Evolutionary conservation across 805 yeast species (phyloP), one percentile per base, ranked within the genome.

Genomic region (Pichia nakasei): DNA sequence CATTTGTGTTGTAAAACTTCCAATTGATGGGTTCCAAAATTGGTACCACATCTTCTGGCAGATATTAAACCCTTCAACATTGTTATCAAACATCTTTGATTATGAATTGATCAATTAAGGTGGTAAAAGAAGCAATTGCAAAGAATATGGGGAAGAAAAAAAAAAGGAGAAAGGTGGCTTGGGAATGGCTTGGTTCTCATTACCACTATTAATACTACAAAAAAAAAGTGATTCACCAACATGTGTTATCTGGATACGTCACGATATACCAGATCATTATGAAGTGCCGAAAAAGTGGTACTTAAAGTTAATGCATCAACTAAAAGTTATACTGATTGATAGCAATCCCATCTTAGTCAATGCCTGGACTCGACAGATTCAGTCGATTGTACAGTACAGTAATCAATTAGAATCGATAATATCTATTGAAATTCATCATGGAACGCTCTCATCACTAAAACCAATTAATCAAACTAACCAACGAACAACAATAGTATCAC

Each of bases 31-130:
- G 52, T 69, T 68, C 63, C 68, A 72, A 51, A 64, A 72, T 19
- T 51, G 46, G 31, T 55, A 55, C 76, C 76, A 72, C 57, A 71
- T 56, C 38, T 58, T 57, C 27, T 70, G 67, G 17, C 65, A 66
- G 18, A 68, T 50, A 31, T 60, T 55, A 50, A 64, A 66, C 0
- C 70, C 72, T 55, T 67, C 77, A 21, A 59, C 41, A 20, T 55
- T 55, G 22, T 54, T 54, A 51, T 54, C 57, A 38, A 55, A 55
- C 24, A 54, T 48, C 56, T 52, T 46, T 18, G n/a, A 3, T 22
- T 33, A 8, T 12, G n/a, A 3, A n/a, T 12, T 20, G 17, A 13
- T 29, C 13, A 9, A 9, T 27, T 9, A 6, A 27, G 6, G 2
- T 3, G 3, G 15, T 6, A 13, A 13, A 5, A 27, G 15, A 27